These are phyloP conservation scores for Monilinia fructigena DNA, from an alignment of 2,329 filamentous ascomycete genomes.

Conservation along the genomic window DNA sequence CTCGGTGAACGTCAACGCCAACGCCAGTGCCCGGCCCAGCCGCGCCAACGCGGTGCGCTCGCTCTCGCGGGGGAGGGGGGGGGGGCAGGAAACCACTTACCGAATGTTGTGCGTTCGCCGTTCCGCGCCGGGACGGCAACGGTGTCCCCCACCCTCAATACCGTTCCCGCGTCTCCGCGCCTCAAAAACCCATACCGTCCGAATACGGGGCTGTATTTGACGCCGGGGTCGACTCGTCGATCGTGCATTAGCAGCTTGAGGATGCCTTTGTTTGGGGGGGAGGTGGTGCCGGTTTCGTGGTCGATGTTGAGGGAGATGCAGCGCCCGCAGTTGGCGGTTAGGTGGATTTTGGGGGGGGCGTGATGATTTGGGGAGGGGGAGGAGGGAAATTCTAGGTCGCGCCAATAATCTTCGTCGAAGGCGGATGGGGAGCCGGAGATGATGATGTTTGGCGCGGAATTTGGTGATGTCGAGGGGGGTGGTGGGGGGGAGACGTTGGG, in stretches of 20 bases:
- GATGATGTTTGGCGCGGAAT: conserved; percentile 74
- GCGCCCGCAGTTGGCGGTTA: conserved; percentile 69
- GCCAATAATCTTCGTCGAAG: conserved; percentile 75
- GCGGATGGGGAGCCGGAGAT: conserved; percentile 54
- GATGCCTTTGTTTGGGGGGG: conserved; percentile 57
- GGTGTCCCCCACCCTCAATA: conserved; percentile 49
- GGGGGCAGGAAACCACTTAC: conserved; percentile 43
- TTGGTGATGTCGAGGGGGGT: conserved; percentile 62
- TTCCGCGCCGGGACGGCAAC: conserved; percentile 47
- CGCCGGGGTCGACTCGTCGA: conserved; percentile 66
- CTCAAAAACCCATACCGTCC: conserved; percentile 67
- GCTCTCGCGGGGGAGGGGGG: background rate
- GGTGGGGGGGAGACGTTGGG: conserved; percentile 50
- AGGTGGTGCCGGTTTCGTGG: conserved; percentile 61
- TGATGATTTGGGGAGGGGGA: no score
- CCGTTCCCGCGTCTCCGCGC: conserved; percentile 36
- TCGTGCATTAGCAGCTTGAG: conserved; percentile 70
- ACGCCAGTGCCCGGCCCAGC: no score
- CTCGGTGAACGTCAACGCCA: no score
- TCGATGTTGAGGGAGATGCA: conserved; percentile 72
- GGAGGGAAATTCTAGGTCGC: conserved; percentile 55
- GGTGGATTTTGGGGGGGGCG: conserved; percentile 22
- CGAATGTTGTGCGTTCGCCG: conserved; percentile 47
- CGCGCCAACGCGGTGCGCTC: no score
- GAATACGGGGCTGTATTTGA: conserved; percentile 68